A percentile compares a stretch with the other conserved stretches of the same genome.
Conservation (phyloP, 129 eudicot species). For the Arctium lappa region DNA sequence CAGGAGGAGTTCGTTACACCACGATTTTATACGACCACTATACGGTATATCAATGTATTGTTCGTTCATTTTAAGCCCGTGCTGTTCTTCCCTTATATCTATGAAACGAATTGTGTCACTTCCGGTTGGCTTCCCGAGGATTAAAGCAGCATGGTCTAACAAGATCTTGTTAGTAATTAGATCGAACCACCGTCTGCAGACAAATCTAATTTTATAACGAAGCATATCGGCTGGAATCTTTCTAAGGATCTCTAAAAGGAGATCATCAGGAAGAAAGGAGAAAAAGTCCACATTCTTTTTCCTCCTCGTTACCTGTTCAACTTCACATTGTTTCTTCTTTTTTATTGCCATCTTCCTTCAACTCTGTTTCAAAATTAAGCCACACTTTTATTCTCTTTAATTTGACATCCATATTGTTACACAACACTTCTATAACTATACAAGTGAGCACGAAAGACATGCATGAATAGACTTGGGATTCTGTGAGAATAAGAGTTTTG, state of each 20-base stretch:
- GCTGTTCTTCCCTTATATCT: conserved; percentile 18
- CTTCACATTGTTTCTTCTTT: conserved; percentile 8
- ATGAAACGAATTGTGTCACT: background rate
- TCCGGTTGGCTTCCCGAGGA: conserved; percentile 15
- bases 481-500: background rate
- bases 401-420: background rate
- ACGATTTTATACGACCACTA: conserved; percentile 24
- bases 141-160: conserved; percentile 25
- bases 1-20: conserved; percentile 34
- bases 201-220: conserved; percentile 20
- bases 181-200: conserved; percentile 26
- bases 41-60: conserved; percentile 13
- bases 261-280: conserved; percentile 4
- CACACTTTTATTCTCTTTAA: background rate
- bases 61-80: conserved; percentile 15
- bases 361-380: conserved; percentile 10
- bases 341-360: conserved; percentile 5
- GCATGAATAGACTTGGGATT: background rate
- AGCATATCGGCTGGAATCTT: conserved; percentile 19
- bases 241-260: conserved; percentile 13
- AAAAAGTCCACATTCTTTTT: conserved; percentile 10
- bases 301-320: conserved; percentile 11
- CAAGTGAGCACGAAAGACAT: background rate
- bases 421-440: background rate
- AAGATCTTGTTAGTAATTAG: conserved; percentile 25